Conservation (phyloP, 352 stramenopile species). For the Phytophthora parvispora region DNA sequence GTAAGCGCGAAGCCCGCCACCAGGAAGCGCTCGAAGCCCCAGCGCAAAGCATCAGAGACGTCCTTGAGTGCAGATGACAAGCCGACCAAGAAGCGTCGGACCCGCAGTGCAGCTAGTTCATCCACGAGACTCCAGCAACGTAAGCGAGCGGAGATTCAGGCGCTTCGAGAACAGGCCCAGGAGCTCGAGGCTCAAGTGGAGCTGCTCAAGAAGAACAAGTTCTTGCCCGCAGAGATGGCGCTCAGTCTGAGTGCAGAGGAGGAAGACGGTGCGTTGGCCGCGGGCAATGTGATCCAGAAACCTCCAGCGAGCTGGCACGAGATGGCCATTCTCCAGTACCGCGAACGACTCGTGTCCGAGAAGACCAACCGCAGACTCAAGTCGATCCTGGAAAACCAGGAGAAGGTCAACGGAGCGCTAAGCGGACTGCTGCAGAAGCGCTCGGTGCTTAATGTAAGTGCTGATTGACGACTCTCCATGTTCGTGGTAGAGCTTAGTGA, state of each 20-base stretch:
- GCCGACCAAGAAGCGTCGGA: constrained; percentile 13
- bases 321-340: constrained; percentile 26
- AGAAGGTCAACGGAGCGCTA: constrained; percentile 25
- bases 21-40: constrained; percentile 5
- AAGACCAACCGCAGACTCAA: constrained; percentile 40
- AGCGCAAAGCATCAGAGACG: not conserved
- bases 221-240: constrained; percentile 6
- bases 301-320: constrained; percentile 22
- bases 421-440: constrained; percentile 25
- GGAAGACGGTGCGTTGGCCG: not conserved
- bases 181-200: constrained; percentile 33
- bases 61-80: constrained; percentile 20
- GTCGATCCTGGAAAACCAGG: constrained; percentile 29
- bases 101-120: constrained; percentile 24
- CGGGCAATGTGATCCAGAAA: not conserved
- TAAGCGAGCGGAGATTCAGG: constrained; percentile 35
- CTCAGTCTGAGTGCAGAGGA: constrained; percentile 5
- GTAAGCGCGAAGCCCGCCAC: not conserved
- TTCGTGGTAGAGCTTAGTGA: too few species aligned
- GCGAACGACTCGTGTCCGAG: constrained; percentile 33
- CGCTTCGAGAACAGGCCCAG: constrained; percentile 28
- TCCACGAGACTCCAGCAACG: constrained; percentile 34
- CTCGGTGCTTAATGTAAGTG: constrained; percentile 22
- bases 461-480: not conserved
- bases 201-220: constrained; percentile 33